phyloP scores from a whole-genome alignment of 2,329 filamentous ascomycete species.

The Arthrobotrys megalospora region DNA sequence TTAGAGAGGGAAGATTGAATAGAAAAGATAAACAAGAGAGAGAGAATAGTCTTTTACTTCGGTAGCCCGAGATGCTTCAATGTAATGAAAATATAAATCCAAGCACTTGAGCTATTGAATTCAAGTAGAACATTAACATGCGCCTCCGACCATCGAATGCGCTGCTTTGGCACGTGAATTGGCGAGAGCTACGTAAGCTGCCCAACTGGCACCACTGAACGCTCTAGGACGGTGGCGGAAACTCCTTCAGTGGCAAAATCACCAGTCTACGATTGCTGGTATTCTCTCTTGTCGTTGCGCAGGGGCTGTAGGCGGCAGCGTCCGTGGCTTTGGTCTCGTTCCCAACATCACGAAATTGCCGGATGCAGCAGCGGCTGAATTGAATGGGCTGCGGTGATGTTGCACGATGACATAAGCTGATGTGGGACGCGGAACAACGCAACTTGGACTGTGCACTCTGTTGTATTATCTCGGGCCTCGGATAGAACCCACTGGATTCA shows the following conservation, averaged over 20 bases:
- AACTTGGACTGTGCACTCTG: not conserved
- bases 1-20: not conserved
- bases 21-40: too few species aligned
- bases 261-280: not conserved
- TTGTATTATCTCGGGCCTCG: slow-evolving; percentile 32
- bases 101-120: not conserved
- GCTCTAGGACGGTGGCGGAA: not conserved
- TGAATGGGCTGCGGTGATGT: slow-evolving; percentile 7
- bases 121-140: slow-evolving; percentile 3
- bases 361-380: slow-evolving; percentile 13
- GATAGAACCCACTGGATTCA: slow-evolving; percentile 15
- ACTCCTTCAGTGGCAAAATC: slow-evolving; percentile 10
- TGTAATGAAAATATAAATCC: not conserved
- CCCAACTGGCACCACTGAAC: not conserved
- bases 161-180: slow-evolving; percentile 21
- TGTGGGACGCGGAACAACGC: not conserved
- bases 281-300: not conserved
- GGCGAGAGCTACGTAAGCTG: slow-evolving; percentile 14
- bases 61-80: not conserved
- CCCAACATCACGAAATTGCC: not conserved
- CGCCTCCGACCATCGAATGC: slow-evolving; percentile 7
- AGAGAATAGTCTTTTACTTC: not conserved
- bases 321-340: not conserved
- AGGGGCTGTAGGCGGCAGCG: not conserved
- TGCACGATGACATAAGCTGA: slow-evolving; percentile 26